Evolutionary conservation across 2,329 filamentous ascomycete species (phyloP), one percentile per base, ranked within the genome.

Genomic region (Scedosporium minutisporum): DNA sequence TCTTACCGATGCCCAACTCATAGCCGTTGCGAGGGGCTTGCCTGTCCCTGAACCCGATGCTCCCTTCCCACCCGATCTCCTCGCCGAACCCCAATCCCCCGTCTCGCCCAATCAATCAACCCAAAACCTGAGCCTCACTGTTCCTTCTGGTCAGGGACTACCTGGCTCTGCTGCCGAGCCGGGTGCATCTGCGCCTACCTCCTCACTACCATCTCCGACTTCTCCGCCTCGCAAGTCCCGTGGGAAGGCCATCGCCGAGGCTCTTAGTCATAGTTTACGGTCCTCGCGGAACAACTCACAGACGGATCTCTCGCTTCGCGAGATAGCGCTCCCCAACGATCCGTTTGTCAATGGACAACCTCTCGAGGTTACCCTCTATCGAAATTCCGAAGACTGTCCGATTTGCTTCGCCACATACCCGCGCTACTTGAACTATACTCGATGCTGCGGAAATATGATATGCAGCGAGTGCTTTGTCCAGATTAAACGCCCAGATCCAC

Each of bases 381-480:
- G 96, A 73, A 87, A 96, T 67, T 88, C 91, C 3, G 78, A 80
- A 6, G 95, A 99, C 72, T 99, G 95, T 69, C 93, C 95, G 4
- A 96, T 99, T 65, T 99, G 95, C 78, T 96, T 97, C 72, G 80
- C 97, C 61, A 96, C 92, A 68, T 99, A 97, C 68, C 95, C 95
- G 0, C 92, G 92, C 3, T 96, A 96, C 71, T 81, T 99, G 33
- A 99, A 99, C 76, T 89, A 87, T 67, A 99, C 95, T 0, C 83
- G 95, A 67, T 99, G 95, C 72, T 99, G 95, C 74, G 92, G 96
- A 69, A 95, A 99, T 72, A 82, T 90, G 5, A 97, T 99, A 65
- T 99, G 95, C 76, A 97, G 93, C 51, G 95, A 99, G 76, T 99
- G 95, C 74, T 99, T 99, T 70, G 95, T 99, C 3, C 95, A 99